Conservation (phyloP, 208 protist genomes). For the Lotmaria passim region DNA sequence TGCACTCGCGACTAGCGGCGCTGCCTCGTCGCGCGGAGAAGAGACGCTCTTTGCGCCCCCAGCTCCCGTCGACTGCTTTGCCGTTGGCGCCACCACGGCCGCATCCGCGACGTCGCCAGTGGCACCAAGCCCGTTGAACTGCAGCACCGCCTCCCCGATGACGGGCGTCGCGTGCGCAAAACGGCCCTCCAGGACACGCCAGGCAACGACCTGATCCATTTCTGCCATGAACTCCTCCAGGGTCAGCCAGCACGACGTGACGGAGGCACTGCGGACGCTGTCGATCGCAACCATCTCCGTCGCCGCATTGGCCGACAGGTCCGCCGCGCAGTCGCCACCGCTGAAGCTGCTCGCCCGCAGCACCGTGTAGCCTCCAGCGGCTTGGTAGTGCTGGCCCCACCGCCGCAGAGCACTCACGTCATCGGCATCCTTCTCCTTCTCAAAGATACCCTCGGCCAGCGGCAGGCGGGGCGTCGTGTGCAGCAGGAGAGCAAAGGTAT, state of each 20-base stretch:
- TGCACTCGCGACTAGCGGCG: neutral
- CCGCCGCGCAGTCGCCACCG: slow-evolving; percentile 1
- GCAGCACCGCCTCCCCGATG: slow-evolving; percentile 28
- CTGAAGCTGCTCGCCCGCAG: neutral
- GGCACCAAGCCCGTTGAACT: slow-evolving; percentile 5
- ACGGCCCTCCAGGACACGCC: slow-evolving; percentile 44
- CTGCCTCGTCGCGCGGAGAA: slow-evolving; percentile 1
- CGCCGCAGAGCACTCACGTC: slow-evolving; percentile 46
- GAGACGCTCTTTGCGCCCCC: neutral
- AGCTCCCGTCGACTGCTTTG: neutral
- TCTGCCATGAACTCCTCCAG: slow-evolving; percentile 68
- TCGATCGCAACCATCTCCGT: slow-evolving; percentile 27
- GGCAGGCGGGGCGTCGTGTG: slow-evolving; percentile 57
- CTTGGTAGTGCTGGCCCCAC: slow-evolving; percentile 5
- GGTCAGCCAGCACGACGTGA: slow-evolving; percentile 67
- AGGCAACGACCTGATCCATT: slow-evolving; percentile 70
- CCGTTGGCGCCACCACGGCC: neutral
- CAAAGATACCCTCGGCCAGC: slow-evolving; percentile 49
- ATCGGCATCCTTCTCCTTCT: slow-evolving; percentile 47
- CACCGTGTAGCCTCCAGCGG: neutral
- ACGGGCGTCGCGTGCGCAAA: slow-evolving; percentile 33
- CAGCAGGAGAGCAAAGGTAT: slow-evolving; percentile 73
- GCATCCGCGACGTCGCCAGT: neutral
- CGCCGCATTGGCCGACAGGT: neutral
- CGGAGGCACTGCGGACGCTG: slow-evolving; percentile 16